Conservation (phyloP, 2,329 filamentous ascomycete genomes). For the Pseudogymnoascus destructans region DNA sequence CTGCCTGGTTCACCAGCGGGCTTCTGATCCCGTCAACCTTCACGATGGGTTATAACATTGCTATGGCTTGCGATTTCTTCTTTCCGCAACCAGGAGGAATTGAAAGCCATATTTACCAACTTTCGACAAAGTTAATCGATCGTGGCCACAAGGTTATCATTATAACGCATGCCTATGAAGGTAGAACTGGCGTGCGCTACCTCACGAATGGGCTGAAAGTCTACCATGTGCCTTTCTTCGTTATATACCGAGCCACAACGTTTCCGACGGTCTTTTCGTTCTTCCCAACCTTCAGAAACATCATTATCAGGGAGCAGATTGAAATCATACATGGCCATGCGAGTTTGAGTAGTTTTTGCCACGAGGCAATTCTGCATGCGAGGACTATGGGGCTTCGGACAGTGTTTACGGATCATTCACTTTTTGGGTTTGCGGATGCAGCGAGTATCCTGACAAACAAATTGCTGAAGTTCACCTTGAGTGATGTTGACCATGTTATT, state of each 20-base stretch:
- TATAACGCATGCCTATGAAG: conserved; percentile 89
- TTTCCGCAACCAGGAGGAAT: conserved; percentile 94
- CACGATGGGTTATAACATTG: conserved; percentile 46
- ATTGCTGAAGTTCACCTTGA: conserved; percentile 86
- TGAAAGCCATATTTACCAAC: conserved; percentile 96
- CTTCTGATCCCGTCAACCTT: background rate
- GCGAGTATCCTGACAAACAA: conserved; percentile 95
- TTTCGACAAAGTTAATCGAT: conserved; percentile 91
- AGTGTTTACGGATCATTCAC: conserved; percentile 92
- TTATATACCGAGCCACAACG: conserved; percentile 86
- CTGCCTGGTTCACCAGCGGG: conserved; percentile 3
- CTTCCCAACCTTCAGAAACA: conserved; percentile 95
- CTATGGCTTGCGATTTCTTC: conserved; percentile 99
- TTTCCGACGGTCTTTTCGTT: conserved; percentile 98
- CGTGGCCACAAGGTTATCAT: conserved; percentile 96
- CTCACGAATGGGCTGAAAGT: conserved; percentile 97
- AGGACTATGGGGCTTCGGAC: conserved; percentile 92
- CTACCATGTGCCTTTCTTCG: conserved; percentile 91
- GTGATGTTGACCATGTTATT: conserved; percentile 95
- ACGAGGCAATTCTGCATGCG: conserved; percentile 88
- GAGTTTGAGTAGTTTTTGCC: conserved; percentile 82
- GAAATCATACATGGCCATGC: conserved; percentile 98
- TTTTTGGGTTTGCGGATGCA: conserved; percentile 95
- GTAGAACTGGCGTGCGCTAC: conserved; percentile 83
- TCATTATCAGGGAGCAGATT: conserved; percentile 84